Base-by-base conservation (phyloP, 2,329 filamentous ascomycete species). In the Grosmannia penicillata region DNA sequence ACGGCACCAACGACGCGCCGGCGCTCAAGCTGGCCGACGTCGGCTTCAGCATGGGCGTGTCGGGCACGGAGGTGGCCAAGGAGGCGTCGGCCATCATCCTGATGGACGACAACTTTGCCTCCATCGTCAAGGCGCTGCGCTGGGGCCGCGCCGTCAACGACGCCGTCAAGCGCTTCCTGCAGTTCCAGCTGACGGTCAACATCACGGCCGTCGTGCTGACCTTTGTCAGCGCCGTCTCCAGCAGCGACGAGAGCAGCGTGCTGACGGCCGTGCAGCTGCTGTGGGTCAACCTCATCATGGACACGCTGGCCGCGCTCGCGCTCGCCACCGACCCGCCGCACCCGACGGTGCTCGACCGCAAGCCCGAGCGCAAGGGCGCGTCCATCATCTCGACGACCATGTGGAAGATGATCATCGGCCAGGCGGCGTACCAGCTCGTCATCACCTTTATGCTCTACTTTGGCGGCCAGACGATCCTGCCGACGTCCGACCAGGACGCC, bases 321-420 rank as follows among this genome's bases (percentile, higher is more conserved):
- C 71, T 94, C 38, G 86, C 86, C 2, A 94, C 86, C 2, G 86
- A 94, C 54, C 83, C 85, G n/a, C 86, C 86, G 1, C 81, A 81
- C 11, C 78, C 82, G 37, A 81, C 75, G 48, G 78, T 94, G 21
- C 63, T 94, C 36, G 66, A 93, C 49, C 75, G 86, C 40, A 86
- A 84, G 57, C 72, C 72, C 1, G 72, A 75, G 51, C 65, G 59
- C 42, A 70, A 69, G 51, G 67, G 65, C 19, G 55, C 69, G 4
- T 63, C 66, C 30, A 74, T 76, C 44, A 91, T 96, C 49, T 93
- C 86, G 1, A 65, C 80, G 25, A 87, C 81, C 15, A 96, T 96
- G 89, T 93, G 89, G 89, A 96, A 96, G 68, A 96, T 96, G 89
- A 95, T 96, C 45, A 70, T 94, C 32, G 89, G 87, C 3, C 86